These are phyloP conservation scores for Apiospora malaysiana DNA, from an alignment of 2,329 filamentous ascomycete genomes.

Conservation along the genomic window DNA sequence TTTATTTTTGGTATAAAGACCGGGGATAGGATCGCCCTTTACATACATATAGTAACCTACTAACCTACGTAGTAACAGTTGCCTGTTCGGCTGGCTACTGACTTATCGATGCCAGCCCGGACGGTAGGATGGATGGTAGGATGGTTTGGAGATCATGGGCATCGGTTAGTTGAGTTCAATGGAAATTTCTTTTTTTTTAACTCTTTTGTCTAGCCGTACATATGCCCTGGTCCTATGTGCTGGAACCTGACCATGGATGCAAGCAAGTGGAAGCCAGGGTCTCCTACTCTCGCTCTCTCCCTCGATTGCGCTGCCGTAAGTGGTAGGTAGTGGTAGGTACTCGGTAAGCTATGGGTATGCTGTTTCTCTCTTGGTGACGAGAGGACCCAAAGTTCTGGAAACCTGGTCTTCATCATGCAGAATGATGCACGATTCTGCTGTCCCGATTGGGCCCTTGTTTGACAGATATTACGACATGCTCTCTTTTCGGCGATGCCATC, in stretches of 20 bases:
- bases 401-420: conserved; percentile 7
- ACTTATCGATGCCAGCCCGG: neutral
- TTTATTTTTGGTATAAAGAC: neutral
- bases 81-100: neutral
- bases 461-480: neutral
- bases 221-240: neutral
- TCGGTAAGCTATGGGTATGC: no score
- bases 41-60: neutral
- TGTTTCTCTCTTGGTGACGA: conserved; percentile 9
- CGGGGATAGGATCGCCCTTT: neutral
- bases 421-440: neutral
- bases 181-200: neutral
- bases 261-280: conserved; percentile 4
- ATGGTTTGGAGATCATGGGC: no score
- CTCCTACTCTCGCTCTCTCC: neutral
- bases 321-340: no score
- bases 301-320: neutral
- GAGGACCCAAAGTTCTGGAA: conserved; percentile 4
- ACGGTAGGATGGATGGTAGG: neutral
- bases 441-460: neutral
- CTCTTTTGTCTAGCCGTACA: neutral
- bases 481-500: conserved; percentile 16
- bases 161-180: conserved; percentile 1
- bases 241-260: neutral
- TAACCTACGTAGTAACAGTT: neutral